Evolutionary conservation across 306 rosid genomes (phyloP).

Genomic region (Inga leiocalycina): DNA sequence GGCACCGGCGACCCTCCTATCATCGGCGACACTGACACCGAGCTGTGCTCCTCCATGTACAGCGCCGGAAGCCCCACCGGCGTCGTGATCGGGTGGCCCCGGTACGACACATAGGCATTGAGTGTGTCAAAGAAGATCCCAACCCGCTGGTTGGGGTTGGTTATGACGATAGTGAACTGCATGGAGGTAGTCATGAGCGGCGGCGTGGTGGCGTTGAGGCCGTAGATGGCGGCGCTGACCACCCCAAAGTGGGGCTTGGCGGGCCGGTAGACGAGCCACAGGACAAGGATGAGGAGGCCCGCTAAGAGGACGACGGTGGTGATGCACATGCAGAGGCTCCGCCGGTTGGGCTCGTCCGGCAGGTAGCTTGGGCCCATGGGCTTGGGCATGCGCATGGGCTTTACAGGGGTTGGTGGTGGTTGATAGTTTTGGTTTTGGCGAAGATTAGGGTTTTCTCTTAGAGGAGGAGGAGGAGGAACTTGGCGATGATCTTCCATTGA

Average conservation of each 20-base stretch:
- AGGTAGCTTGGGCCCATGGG: neutral
- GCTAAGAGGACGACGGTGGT: constrained; percentile 55
- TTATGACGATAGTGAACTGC: constrained; percentile 74
- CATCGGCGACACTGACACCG: constrained; percentile 66
- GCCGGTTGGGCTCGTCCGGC: constrained; percentile 24
- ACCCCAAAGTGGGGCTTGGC: constrained; percentile 65
- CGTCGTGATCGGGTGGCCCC: constrained; percentile 70
- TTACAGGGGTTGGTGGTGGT: neutral
- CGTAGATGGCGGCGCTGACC: constrained; percentile 61
- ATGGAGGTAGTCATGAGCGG: constrained; percentile 59
- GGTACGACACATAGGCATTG: constrained; percentile 53
- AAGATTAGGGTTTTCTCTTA: neutral
- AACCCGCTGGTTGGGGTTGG: constrained; percentile 78
- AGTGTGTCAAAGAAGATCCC: constrained; percentile 71
- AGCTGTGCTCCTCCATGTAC: constrained; percentile 46
- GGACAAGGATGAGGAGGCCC: constrained; percentile 51
- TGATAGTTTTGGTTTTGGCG: neutral
- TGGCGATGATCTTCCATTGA: constrained; percentile 35
- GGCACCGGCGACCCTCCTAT: constrained; percentile 71
- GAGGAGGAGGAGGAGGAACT: neutral
- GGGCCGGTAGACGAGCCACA: constrained; percentile 88
- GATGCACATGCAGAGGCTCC: constrained; percentile 54
- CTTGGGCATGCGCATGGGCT: constrained; percentile 9
- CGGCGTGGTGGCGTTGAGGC: constrained; percentile 57
- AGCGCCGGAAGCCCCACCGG: constrained; percentile 62